Conservation (phyloP, 2,329 filamentous ascomycete species). For the Cryphonectria naterciae region DNA sequence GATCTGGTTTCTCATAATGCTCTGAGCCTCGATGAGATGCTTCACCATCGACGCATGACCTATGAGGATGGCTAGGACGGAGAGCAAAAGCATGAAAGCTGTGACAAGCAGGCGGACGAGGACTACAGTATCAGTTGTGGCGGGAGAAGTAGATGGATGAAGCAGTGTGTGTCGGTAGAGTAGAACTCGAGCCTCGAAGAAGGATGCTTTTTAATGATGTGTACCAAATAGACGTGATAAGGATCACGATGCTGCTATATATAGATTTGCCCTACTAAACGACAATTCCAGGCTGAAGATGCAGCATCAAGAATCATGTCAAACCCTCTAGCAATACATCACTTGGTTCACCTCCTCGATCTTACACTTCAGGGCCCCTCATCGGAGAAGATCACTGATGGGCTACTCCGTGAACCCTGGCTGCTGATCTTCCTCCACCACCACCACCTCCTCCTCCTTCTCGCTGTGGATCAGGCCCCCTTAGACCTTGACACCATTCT, state of each 20-base stretch:
- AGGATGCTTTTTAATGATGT: neutral
- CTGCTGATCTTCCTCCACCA: neutral
- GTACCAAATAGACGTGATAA: neutral
- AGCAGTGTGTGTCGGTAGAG: neutral
- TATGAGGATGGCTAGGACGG: no score
- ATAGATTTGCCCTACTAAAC: neutral
- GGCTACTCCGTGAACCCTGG: neutral
- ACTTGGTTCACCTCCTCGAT: neutral
- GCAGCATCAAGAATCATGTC: neutral
- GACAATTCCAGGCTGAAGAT: neutral
- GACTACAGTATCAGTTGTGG: neutral
- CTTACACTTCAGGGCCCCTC: neutral
- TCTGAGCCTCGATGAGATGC: no score
- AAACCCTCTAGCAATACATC: neutral
- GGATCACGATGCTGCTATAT: neutral
- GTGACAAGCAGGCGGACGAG: neutral
- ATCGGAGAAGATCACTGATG: neutral
- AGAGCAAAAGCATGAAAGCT: neutral
- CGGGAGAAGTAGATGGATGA: neutral
- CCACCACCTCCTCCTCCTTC: neutral
- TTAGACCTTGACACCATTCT: conserved; percentile 38
- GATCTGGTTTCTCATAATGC: no score
- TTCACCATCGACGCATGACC: no score
- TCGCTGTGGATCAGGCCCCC: neutral
- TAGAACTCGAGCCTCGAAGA: neutral